Evolutionary conservation across 2,329 filamentous ascomycete species (phyloP).

Genomic region (Mycocentrospora acerina): DNA sequence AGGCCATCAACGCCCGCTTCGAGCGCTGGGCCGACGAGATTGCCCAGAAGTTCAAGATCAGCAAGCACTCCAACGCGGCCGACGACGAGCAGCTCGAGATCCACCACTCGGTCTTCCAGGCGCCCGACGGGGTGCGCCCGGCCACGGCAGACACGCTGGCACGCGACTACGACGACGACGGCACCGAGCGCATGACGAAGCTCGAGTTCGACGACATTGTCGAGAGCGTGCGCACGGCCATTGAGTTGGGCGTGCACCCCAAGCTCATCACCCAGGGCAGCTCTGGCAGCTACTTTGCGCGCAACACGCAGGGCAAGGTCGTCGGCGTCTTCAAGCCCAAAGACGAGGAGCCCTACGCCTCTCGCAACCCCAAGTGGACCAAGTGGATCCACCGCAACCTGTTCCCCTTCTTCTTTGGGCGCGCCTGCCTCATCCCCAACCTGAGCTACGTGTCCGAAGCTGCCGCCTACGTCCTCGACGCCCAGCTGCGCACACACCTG

Average conservation of each 20-base stretch:
- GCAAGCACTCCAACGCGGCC: slow-evolving; percentile 70
- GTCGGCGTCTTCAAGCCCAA: slow-evolving; percentile 99
- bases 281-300: slow-evolving; percentile 96
- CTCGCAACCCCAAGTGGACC: slow-evolving; percentile 97
- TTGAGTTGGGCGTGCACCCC: slow-evolving; percentile 87
- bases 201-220: slow-evolving; percentile 84
- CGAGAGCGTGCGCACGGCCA: slow-evolving; percentile 85
- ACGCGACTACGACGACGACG: slow-evolving; percentile 49
- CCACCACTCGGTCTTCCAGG: slow-evolving; percentile 94
- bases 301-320: slow-evolving; percentile 87
- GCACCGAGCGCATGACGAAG: slow-evolving; percentile 70
- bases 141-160: slow-evolving; percentile 74
- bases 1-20: slow-evolving; percentile 93
- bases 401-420: slow-evolving; percentile 95
- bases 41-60: slow-evolving; percentile 91
- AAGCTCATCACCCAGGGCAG: slow-evolving; percentile 97
- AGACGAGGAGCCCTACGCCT: slow-evolving; percentile 97
- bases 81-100: slow-evolving; percentile 88
- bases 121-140: slow-evolving; percentile 83
- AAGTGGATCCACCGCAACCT: slow-evolving; percentile 99
- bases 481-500: slow-evolving; percentile 82
- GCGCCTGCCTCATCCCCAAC: slow-evolving; percentile 94
- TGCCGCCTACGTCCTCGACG: slow-evolving; percentile 92
- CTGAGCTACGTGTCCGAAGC: slow-evolving; percentile 97
- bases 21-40: slow-evolving; percentile 99